Conservation (phyloP, 2,329 filamentous ascomycete species). For the Fusarium austroafricanum region DNA sequence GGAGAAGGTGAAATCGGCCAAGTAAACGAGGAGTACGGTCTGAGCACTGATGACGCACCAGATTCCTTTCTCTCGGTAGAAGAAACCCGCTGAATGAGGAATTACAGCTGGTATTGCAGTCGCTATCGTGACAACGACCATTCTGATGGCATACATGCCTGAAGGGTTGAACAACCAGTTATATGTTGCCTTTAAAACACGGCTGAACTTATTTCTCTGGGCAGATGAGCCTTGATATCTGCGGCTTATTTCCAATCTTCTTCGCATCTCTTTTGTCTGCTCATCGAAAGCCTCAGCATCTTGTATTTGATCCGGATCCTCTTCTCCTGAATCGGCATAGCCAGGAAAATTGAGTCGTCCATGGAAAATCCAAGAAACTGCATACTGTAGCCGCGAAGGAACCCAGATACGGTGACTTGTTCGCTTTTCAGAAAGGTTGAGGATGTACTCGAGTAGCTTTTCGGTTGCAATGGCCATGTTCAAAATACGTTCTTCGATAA, state of each 20-base stretch:
- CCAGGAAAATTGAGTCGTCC: constrained; percentile 35
- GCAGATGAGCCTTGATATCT: constrained; percentile 29
- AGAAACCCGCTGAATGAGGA: constrained; percentile 59
- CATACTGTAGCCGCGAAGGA: constrained; percentile 55
- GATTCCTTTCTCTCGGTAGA: constrained; percentile 63
- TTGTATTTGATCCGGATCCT: constrained; percentile 20
- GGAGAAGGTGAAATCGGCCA: constrained; percentile 63
- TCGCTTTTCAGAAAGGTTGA: constrained; percentile 51
- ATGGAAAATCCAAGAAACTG: constrained; percentile 53
- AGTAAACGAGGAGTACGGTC: constrained; percentile 60
- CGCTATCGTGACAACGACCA: constrained; percentile 60
- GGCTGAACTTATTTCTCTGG: constrained; percentile 35
- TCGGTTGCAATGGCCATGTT: constrained; percentile 46
- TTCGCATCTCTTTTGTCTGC: constrained; percentile 51
- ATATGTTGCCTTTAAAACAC: constrained; percentile 47
- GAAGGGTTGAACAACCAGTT: constrained; percentile 57
- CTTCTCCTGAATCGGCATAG: constrained; percentile 28
- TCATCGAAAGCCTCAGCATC: constrained; percentile 48
- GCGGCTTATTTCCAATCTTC: constrained; percentile 53
- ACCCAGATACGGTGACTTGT: constrained; percentile 55
- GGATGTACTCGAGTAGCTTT: constrained; percentile 52
- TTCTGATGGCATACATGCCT: constrained; percentile 60
- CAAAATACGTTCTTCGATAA: constrained; percentile 58
- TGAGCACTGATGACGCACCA: constrained; percentile 66
- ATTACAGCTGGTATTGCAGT: constrained; percentile 56